Base-by-base conservation (phyloP, 306 rosid species). In the Styphnolobium japonicum region DNA sequence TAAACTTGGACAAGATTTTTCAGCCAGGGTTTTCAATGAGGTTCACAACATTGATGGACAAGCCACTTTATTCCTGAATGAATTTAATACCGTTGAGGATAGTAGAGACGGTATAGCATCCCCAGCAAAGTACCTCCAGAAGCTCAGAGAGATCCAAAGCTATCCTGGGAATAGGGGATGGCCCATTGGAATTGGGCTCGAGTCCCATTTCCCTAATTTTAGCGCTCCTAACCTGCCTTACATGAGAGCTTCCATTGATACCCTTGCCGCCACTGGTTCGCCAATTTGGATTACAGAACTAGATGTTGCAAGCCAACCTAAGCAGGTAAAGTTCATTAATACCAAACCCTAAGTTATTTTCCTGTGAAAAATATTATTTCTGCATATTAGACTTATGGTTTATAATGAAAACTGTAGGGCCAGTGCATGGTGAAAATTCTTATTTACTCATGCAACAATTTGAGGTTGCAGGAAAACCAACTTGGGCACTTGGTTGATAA, bases 221-320 rank as follows among this genome's bases (percentile, higher is more conserved):
- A 10, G 14, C 0, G 21, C 81, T 80, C 89, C 90, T 3, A 81
- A 92, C 34, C 34, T 90, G 52, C 78, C 93, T 65, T 91, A 89
- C 56, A 76, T 92, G 21, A 92, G 97, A 81, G 67, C 97, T 45
- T 56, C 94, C 5, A 64, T 94, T 57, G 98, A 94, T 72, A 64
- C 40, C 5, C 97, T 92, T 75, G 94, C 85, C 8, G 83, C 95
- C 19, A 53, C 89, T 12, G 72, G 90, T 5, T 80, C 72, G 0
- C 90, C 97, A 5, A 68, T 94, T 78, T 94, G 98, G 98, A 66
- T 94, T 1, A 88, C 98, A 2, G 97, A 92, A 82, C 2, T 94
- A 18, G 98, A 94, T 62, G 90, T 94, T 31, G 10, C 37, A 37
- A 71, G 8, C 34, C 78, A 81, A 69, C 79, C 82, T 18, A 70